Evolutionary conservation across 495 filamentous ascomycete species (phyloP).

Genomic region (Aspergillus haitiensis): DNA sequence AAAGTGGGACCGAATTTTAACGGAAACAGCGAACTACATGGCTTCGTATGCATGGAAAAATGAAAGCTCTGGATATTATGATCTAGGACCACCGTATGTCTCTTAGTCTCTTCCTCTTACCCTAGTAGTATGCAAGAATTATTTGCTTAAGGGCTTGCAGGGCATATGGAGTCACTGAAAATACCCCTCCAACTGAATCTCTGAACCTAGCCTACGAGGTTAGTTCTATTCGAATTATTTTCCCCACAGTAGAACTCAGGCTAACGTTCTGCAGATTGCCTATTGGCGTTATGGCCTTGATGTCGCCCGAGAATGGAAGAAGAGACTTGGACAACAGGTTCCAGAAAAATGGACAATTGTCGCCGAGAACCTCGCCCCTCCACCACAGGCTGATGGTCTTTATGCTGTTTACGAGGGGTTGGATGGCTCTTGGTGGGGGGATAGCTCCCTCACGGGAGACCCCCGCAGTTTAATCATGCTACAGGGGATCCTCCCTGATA

Average conservation of each 20-base stretch:
- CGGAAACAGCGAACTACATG: constrained; percentile 22
- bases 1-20: constrained; percentile 19
- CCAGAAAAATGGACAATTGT: constrained; percentile 15
- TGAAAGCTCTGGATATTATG: constrained; percentile 19
- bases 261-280: constrained; percentile 8
- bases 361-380: constrained; percentile 13
- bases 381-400: constrained; percentile 11
- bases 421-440: constrained; percentile 20
- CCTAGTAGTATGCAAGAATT: neutral
- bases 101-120: neutral
- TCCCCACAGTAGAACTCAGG: neutral
- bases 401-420: constrained; percentile 22
- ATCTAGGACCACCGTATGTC: constrained; percentile 24
- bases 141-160: neutral
- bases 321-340: constrained; percentile 9
- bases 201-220: constrained; percentile 23
- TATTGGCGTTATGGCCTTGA: constrained; percentile 24
- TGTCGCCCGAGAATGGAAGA: constrained; percentile 13
- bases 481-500: constrained; percentile 22
- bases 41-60: constrained; percentile 23
- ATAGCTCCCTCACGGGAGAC: constrained; percentile 14
- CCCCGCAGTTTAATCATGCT: constrained; percentile 24
- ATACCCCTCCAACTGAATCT: constrained; percentile 17
- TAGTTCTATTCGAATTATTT: no score
- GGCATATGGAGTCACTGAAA: constrained; percentile 22